Base-by-base conservation (phyloP, 2,329 filamentous ascomycete species). In the Pleomassaria siparia region DNA sequence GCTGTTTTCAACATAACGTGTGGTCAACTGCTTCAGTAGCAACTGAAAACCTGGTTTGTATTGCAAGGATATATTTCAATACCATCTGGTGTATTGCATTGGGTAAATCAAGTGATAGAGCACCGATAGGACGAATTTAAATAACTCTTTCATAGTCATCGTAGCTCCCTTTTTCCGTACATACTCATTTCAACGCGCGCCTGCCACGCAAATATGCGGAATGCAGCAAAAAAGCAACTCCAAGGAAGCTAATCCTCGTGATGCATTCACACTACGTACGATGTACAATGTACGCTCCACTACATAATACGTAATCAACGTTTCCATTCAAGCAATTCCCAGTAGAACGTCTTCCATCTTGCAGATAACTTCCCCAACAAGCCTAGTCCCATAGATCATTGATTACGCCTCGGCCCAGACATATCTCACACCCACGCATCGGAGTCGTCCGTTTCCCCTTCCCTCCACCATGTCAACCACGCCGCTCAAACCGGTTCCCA, bases 401-500 rank as follows among this genome's bases (percentile, higher is more conserved):
- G n/a, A n/a, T n/a, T 24, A 40, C 26, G 37, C 22, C 37, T 40
- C 43, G 43, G 32, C 43, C 20, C 36, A 18, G 10, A 6, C 16
- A 25, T 33, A 46, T 26, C 29, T 20, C 29, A 9, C 2, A 7
- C 35, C 24, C 12, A 15, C 32, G 45, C 45, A 30, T 21, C 43
- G 37, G 25, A 40, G 37, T 12, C 37, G 22, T 26, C 37, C 37
- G 22, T 40, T 24, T 29, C 47, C 51, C 57, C 52, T 56, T 54
- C 51, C 61, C 52, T 54, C 54, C 67, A 64, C 55, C 21, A 74
- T 73, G 70, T 50, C 56, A 47, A 58, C 58, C 37, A 50, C 56
- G 44, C 44, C 55, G 35, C 59, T 63, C 49, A 69, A 68, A 50
- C 55, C 62, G 7, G 52, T 57, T 18, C 47, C 60, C 30, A 54